Evolutionary conservation across 306 rosid species (phyloP).

Genomic region (Trifolium fragiferum): DNA sequence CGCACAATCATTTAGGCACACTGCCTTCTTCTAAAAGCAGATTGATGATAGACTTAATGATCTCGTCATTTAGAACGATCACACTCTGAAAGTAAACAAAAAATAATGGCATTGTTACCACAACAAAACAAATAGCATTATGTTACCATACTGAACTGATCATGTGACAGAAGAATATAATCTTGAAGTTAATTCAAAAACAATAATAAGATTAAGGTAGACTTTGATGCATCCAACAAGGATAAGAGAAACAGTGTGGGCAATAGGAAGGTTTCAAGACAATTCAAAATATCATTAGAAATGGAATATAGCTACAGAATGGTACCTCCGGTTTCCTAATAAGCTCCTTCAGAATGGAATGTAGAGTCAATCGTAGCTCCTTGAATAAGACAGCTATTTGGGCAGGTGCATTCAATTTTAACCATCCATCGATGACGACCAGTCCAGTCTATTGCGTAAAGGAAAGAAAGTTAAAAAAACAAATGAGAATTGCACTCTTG

Average conservation of each 20-base stretch:
- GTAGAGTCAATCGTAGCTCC: conserved; percentile 81
- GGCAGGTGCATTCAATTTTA: conserved; percentile 91
- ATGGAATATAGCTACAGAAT: conserved; percentile 34
- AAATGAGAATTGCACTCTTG: not conserved
- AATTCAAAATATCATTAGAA: conserved; percentile 24
- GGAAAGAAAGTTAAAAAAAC: conserved; percentile 30
- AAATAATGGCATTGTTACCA: conserved; percentile 8
- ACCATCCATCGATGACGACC: conserved; percentile 90
- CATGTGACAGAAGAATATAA: conserved; percentile 5
- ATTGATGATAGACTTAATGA: conserved; percentile 77
- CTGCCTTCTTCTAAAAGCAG: conserved; percentile 86
- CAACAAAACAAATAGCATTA: conserved; percentile 22
- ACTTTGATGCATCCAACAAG: conserved; percentile 23
- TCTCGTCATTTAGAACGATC: conserved; percentile 62
- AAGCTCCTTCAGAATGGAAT: conserved; percentile 80
- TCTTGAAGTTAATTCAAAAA: conserved; percentile 24
- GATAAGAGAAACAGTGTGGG: not conserved
- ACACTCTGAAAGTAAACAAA: conserved; percentile 54
- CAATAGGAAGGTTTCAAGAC: conserved; percentile 27
- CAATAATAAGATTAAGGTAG: conserved; percentile 22
- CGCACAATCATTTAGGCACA: conserved; percentile 44
- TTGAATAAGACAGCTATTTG: conserved; percentile 94
- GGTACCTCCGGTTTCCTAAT: conserved; percentile 86
- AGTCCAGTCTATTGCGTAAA: conserved; percentile 63
- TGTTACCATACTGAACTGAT: not conserved